A percentile compares a stretch with the other conserved stretches of the same genome.
Conservation (phyloP, 2,329 filamentous ascomycete genomes). For the Ophiostoma populinum region DNA sequence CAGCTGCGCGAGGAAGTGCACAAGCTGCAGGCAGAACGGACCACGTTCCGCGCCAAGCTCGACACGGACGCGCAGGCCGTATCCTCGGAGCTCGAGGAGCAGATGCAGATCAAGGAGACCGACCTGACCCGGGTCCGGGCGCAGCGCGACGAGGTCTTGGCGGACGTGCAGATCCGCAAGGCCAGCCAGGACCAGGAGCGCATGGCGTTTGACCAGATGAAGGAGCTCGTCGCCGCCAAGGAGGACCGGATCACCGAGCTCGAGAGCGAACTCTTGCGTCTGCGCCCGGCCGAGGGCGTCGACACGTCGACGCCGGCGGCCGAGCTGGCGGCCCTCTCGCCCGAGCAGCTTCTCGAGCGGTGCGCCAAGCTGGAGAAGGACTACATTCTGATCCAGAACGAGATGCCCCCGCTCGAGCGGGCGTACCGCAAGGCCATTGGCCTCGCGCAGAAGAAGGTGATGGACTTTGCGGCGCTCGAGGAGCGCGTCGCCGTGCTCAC, state of each 20-base stretch:
- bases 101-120: slow-evolving; percentile 63
- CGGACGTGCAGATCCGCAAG: slow-evolving; percentile 66
- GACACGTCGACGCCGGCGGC: slow-evolving; percentile 26
- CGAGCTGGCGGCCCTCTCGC: slow-evolving; percentile 39
- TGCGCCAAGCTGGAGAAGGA: slow-evolving; percentile 62
- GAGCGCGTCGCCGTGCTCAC: slow-evolving; percentile 57
- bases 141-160: slow-evolving; percentile 66
- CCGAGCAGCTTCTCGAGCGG: slow-evolving; percentile 57
- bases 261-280: slow-evolving; percentile 64
- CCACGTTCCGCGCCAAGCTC: slow-evolving; percentile 61
- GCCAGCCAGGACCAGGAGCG: slow-evolving; percentile 62
- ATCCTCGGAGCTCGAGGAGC: slow-evolving; percentile 63
- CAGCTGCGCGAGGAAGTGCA: slow-evolving; percentile 72
- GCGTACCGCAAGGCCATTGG: slow-evolving; percentile 82
- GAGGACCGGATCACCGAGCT: slow-evolving; percentile 66
- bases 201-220: slow-evolving; percentile 52
- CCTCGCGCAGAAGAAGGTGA: slow-evolving; percentile 71
- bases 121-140: slow-evolving; percentile 77
- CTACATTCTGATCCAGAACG: slow-evolving; percentile 68
- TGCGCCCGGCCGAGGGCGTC: slow-evolving; percentile 34
- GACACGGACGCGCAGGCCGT: slow-evolving; percentile 62
- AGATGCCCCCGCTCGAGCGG: slow-evolving; percentile 74
- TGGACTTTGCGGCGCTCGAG: slow-evolving; percentile 58
- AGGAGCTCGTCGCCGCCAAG: slow-evolving; percentile 62
- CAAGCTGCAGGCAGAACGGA: slow-evolving; percentile 70